phyloP scores from a whole-genome alignment of 331 rosid genomes.

The Acacia pycnantha region DNA sequence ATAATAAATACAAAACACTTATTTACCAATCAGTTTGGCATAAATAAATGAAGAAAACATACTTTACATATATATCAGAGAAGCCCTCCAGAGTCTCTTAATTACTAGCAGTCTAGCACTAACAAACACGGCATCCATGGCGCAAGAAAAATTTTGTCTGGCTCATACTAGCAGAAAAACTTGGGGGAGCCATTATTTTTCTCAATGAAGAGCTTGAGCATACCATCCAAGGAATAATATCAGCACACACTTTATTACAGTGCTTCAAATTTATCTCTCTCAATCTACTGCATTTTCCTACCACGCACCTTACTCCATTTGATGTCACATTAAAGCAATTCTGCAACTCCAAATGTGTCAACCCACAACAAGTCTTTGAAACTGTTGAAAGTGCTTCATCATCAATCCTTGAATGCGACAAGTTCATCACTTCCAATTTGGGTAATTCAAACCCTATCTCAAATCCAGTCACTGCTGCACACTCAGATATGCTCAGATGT shows the following conservation, averaged over 20 bases:
- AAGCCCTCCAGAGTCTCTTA: neutral
- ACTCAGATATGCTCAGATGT: constrained; percentile 33
- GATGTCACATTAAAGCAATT: constrained; percentile 45
- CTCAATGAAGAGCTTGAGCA: constrained; percentile 58
- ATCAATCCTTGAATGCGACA: constrained; percentile 26
- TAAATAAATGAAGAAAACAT: neutral
- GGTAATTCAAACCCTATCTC: constrained; percentile 41
- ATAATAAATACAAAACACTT: neutral
- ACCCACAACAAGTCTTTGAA: constrained; percentile 47
- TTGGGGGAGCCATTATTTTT: constrained; percentile 44
- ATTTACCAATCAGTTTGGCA: neutral
- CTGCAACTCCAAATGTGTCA: constrained; percentile 42
- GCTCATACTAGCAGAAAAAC: constrained; percentile 29
- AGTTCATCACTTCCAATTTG: constrained; percentile 44
- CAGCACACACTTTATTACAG: constrained; percentile 41
- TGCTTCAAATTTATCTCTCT: constrained; percentile 53
- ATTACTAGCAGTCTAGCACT: neutral
- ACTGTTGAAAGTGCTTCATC: constrained; percentile 47
- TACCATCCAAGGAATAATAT: constrained; percentile 63
- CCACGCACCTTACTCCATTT: constrained; percentile 62
- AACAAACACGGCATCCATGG: constrained; percentile 59
- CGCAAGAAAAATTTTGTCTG: constrained; percentile 41
- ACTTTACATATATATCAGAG: neutral
- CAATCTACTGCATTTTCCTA: constrained; percentile 51
- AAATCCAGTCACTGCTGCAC: constrained; percentile 23